Evolutionary conservation across 2,329 filamentous ascomycete species (phyloP).

Genomic region (Fonsecaea multimorphosa): DNA sequence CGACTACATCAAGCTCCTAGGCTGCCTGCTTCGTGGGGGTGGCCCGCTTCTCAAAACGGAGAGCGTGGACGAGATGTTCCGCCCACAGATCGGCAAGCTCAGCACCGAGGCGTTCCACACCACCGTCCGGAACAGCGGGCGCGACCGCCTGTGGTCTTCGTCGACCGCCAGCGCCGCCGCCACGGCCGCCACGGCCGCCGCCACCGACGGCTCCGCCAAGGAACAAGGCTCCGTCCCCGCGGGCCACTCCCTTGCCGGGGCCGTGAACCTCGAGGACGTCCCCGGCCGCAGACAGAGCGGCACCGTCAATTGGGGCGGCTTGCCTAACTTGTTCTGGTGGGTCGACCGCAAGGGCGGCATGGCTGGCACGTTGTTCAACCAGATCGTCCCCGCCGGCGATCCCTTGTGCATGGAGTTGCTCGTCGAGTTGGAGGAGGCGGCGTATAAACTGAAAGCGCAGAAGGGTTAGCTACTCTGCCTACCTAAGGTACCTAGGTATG

Average conservation of each 20-base stretch:
- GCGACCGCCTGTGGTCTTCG: conserved; percentile 5
- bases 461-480: not conserved
- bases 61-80: conserved; percentile 64
- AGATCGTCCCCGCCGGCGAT: conserved; percentile 36
- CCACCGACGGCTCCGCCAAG: not conserved
- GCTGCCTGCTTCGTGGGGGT: conserved; percentile 32
- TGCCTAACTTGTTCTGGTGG: conserved; percentile 39
- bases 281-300: conserved; percentile 16
- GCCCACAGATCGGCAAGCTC: conserved; percentile 43
- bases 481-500: too few species aligned
- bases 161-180: not conserved
- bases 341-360: conserved; percentile 35
- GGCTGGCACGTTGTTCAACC: conserved; percentile 33
- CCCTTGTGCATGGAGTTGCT: conserved; percentile 12
- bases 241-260: conserved; percentile 22
- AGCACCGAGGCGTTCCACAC: conserved; percentile 9
- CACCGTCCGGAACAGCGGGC: not conserved
- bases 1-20: conserved; percentile 37
- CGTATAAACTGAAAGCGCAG: conserved; percentile 7
- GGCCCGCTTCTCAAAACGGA: conserved; percentile 56
- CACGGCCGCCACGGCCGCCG: conserved; percentile 7
- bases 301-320: conserved; percentile 37
- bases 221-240: conserved; percentile 5
- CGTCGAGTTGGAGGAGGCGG: conserved; percentile 18
- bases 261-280: conserved; percentile 22